These are phyloP conservation scores for Solanum gracilifrons DNA, from an alignment of 257 asterid genomes.

Conservation along the genomic window DNA sequence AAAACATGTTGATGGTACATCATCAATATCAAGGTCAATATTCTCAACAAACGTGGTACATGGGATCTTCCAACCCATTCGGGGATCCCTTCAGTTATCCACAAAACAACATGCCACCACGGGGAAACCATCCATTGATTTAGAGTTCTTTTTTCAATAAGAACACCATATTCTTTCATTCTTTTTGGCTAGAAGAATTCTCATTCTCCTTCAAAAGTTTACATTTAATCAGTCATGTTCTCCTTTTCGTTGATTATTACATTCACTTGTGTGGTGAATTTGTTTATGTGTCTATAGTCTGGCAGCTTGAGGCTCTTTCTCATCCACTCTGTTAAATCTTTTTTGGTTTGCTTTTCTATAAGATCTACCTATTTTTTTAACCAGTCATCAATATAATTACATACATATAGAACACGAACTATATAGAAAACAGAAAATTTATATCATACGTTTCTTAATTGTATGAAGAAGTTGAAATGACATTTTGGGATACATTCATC, in stretches of 20 bases:
- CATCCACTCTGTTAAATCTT: neutral
- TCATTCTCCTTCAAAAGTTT: neutral
- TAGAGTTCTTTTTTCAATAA: conserved; percentile 9
- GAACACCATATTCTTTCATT: neutral
- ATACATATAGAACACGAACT: neutral
- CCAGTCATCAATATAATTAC: neutral
- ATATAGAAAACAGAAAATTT: neutral
- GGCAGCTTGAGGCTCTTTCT: neutral
- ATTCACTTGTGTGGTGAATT: neutral
- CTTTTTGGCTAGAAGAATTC: neutral
- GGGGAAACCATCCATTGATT: conserved; percentile 38
- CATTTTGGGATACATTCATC: neutral
- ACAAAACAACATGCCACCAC: conserved; percentile 26
- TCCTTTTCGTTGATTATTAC: neutral
- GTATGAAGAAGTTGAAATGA: neutral
- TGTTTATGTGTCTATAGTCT: neutral
- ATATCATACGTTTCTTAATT: neutral
- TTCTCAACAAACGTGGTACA: conserved; percentile 21
- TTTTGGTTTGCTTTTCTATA: neutral
- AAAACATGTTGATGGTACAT: neutral
- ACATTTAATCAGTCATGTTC: neutral
- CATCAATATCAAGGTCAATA: conserved; percentile 14
- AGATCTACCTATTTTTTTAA: neutral
- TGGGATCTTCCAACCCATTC: conserved; percentile 49
- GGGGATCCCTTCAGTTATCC: conserved; percentile 51